Evolutionary conservation across 768 basidiomycete genomes (phyloP).

Genomic region (Tylopilus subfusipes): DNA sequence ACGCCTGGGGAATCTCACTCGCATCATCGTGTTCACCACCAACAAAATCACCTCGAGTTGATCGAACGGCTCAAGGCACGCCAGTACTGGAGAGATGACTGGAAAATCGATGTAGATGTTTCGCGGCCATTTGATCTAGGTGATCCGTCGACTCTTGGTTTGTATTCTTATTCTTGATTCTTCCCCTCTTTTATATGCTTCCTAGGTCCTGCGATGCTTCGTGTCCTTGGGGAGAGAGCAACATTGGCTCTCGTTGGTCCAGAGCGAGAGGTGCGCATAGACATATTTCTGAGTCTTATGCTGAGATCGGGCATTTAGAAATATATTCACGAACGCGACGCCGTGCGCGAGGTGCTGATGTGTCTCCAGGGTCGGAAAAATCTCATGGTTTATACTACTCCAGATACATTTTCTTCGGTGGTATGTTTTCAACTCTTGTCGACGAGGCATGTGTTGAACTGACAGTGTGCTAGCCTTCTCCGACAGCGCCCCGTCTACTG

Average conservation of each 20-base stretch:
- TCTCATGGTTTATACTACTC: slow-evolving; percentile 43
- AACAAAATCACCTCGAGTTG: slow-evolving; percentile 39
- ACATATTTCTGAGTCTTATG: background rate
- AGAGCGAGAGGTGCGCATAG: slow-evolving; percentile 38
- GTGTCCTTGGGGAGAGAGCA: slow-evolving; percentile 36
- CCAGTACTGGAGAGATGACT: slow-evolving; percentile 76
- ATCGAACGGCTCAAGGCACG: slow-evolving; percentile 59
- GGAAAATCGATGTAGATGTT: slow-evolving; percentile 47
- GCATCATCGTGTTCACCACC: background rate
- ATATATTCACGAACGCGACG: slow-evolving; percentile 72
- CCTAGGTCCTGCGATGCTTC: slow-evolving; percentile 45
- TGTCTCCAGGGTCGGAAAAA: slow-evolving; percentile 70
- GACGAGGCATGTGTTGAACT: background rate
- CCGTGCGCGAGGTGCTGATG: slow-evolving; percentile 74
- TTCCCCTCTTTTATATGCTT: background rate
- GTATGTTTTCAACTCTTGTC: slow-evolving; percentile 15
- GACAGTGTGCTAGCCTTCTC: slow-evolving; percentile 38
- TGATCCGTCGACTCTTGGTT: slow-evolving; percentile 72
- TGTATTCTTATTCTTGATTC: slow-evolving; percentile 1
- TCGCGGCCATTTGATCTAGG: slow-evolving; percentile 55
- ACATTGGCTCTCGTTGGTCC: slow-evolving; percentile 39
- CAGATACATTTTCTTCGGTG: slow-evolving; percentile 33
- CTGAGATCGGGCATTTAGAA: slow-evolving; percentile 36
- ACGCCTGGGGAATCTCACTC: background rate
- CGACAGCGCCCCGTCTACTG: slow-evolving; percentile 54